Evolutionary conservation across 2,329 filamentous ascomycete genomes (phyloP).

Genomic region (Fusarium pilosicola): DNA sequence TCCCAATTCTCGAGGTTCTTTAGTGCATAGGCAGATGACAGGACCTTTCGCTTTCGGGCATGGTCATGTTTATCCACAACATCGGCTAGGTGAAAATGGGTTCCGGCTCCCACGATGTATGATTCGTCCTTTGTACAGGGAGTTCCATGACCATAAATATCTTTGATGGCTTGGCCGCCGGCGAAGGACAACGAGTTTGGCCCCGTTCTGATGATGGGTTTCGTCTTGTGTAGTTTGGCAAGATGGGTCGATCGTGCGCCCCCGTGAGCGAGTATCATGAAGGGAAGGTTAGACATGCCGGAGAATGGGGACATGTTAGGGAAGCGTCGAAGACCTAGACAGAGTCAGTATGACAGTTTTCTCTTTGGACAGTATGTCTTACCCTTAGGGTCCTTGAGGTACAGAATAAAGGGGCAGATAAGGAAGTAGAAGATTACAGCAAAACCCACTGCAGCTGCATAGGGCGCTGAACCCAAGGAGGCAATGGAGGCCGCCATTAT

Average conservation of each 20-base stretch:
- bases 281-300: conserved; percentile 25
- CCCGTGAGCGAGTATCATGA: conserved; percentile 27
- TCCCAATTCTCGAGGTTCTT: conserved; percentile 66
- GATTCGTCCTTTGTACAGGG: conserved; percentile 60
- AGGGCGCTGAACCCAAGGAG: conserved; percentile 25
- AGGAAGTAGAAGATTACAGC: conserved; percentile 18
- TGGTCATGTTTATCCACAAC: conserved; percentile 64
- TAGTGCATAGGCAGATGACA: conserved; percentile 62
- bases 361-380: too few relatives aligned
- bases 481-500: conserved; percentile 5
- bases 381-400: conserved; percentile 50
- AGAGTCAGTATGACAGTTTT: not conserved
- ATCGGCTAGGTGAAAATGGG: conserved; percentile 62
- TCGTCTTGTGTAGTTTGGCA: conserved; percentile 57
- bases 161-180: conserved; percentile 38
- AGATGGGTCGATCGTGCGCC: conserved; percentile 44
- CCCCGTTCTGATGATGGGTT: conserved; percentile 44
- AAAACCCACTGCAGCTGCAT: conserved; percentile 19
- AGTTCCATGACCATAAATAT: conserved; percentile 58
- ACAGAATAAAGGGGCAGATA: conserved; percentile 23
- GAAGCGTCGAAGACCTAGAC: conserved; percentile 20
- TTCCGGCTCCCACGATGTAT: conserved; percentile 56
- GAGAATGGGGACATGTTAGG: conserved; percentile 34
- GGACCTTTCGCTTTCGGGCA: conserved; percentile 59
- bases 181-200: conserved; percentile 42